These are phyloP conservation scores for Morella rubra DNA, from an alignment of 306 rosid genomes.

Conservation along the genomic window DNA sequence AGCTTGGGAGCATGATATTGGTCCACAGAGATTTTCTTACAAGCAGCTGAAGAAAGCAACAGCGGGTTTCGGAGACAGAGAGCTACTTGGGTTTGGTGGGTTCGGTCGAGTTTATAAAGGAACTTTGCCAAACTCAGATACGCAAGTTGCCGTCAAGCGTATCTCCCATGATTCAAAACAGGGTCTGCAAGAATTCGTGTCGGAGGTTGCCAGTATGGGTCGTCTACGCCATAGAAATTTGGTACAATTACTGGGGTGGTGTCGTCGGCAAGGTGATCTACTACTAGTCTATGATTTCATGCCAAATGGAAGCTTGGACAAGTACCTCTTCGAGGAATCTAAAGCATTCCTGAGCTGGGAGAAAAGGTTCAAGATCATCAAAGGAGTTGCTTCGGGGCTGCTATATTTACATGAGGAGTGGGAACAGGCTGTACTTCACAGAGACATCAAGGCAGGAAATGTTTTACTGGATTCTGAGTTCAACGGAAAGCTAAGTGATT, in stretches of 20 bases:
- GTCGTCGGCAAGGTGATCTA: conserved; percentile 27
- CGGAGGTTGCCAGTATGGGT: conserved; percentile 31
- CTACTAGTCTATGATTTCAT: conserved; percentile 35
- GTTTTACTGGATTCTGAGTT: conserved; percentile 35
- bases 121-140: conserved; percentile 16
- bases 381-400: conserved; percentile 37
- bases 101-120: conserved; percentile 40
- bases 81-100: conserved; percentile 37
- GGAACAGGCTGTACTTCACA: conserved; percentile 37
- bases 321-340: conserved; percentile 36
- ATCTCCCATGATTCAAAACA: conserved; percentile 33
- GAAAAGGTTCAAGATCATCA: conserved; percentile 30
- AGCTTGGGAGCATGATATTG: conserved; percentile 34
- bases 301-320: conserved; percentile 44
- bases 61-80: conserved; percentile 27
- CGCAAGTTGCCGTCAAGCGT: conserved; percentile 28
- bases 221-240: conserved; percentile 34
- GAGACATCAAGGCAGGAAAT: conserved; percentile 42
- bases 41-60: conserved; percentile 30
- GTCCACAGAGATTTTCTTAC: conserved; percentile 35
- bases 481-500: conserved; percentile 37
- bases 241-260: conserved; percentile 39
- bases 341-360: conserved; percentile 27
- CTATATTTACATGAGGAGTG: conserved; percentile 37
- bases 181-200: conserved; percentile 32